A percentile compares a stretch with the other conserved stretches of the same genome.
These are phyloP conservation scores for Petunia secreta DNA, from an alignment of 257 asterid species.

Conservation along the genomic window DNA sequence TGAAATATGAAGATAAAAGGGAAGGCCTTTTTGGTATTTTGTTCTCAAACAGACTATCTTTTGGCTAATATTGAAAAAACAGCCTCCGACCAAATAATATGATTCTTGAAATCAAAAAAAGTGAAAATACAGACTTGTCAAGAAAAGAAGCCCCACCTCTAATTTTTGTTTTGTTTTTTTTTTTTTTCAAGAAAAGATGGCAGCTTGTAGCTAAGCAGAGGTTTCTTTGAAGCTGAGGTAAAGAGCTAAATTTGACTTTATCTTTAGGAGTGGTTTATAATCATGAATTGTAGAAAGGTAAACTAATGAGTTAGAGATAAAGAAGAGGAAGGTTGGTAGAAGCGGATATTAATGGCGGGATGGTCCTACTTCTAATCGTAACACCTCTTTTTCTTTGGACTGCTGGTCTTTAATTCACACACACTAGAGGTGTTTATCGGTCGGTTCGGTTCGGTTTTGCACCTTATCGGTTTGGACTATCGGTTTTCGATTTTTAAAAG, in stretches of 20 bases:
- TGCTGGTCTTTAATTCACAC: slow-evolving; percentile 25
- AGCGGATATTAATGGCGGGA: slow-evolving; percentile 35
- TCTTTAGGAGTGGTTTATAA: background rate
- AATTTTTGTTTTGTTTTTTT: background rate
- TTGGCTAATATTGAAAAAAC: background rate
- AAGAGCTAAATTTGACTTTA: slow-evolving; percentile 23
- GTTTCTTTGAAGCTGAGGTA: slow-evolving; percentile 9
- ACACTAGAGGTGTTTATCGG: background rate
- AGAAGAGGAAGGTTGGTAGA: slow-evolving; percentile 29
- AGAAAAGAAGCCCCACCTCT: slow-evolving; percentile 13
- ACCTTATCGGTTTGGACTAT: too few species aligned
- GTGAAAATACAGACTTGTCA: background rate
- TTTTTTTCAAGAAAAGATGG: slow-evolving; percentile 9
- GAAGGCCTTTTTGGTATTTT: background rate
- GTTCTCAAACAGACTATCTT: background rate
- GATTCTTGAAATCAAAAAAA: background rate
- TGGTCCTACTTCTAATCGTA: slow-evolving; percentile 21
- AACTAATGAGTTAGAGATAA: background rate
- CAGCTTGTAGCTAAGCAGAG: slow-evolving; percentile 2
- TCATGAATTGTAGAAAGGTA: background rate
- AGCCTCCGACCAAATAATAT: background rate
- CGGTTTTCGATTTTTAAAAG: too few species aligned
- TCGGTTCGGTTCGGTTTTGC: too few species aligned
- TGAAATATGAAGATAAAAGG: background rate
- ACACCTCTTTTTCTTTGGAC: slow-evolving; percentile 21